phyloP scores from a whole-genome alignment of 257 asterid species.

The Solanum dulcamara region DNA sequence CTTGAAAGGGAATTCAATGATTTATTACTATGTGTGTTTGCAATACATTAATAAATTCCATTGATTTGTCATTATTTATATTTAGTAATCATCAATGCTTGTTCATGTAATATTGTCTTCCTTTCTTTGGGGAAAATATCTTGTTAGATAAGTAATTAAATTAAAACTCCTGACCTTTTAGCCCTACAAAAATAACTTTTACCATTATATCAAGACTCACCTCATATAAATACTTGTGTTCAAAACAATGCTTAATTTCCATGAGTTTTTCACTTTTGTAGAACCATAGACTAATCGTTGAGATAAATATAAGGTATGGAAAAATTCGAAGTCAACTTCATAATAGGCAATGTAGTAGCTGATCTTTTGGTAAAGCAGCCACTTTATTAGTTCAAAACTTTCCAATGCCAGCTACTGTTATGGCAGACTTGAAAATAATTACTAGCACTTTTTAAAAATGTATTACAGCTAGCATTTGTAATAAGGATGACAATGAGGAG shows the following conservation, averaged over 20 bases:
- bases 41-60: neutral
- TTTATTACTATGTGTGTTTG: neutral
- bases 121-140: neutral
- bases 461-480: neutral
- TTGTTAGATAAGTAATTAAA: neutral
- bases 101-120: neutral
- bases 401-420: neutral
- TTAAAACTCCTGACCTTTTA: neutral
- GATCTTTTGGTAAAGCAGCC: neutral
- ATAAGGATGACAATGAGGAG: neutral
- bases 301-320: too few species aligned
- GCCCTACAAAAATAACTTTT: neutral
- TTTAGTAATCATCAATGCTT: neutral
- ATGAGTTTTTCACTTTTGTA: neutral
- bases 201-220: accelerated
- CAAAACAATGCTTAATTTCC: neutral
- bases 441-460: too few species aligned
- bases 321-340: too few species aligned
- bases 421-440: neutral
- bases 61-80: neutral
- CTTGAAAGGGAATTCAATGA: neutral
- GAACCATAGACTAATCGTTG: neutral
- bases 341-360: too few species aligned
- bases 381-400: too few species aligned
- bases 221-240: neutral